Base-by-base conservation (phyloP, 140 eudicot genomes). In the Stevia rebaudiana region DNA sequence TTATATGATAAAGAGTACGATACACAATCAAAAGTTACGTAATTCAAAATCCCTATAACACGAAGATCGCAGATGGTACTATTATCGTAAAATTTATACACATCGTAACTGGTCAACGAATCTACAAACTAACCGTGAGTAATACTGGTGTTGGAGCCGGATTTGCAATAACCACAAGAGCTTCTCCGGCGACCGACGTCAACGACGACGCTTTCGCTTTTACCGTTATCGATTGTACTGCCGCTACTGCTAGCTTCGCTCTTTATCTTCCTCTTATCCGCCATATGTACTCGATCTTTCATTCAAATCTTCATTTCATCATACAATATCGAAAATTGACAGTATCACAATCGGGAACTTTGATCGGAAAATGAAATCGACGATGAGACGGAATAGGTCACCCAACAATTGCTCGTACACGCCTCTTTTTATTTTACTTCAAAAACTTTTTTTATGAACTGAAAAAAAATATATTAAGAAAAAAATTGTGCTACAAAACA, bases 161-260 rank as follows among this genome's bases (percentile, higher is more conserved):
- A 82, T 87, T 76, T 87, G 61, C 97, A 90, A 68, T 90, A 90
- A 43, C 95, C 97, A 59, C 97, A 90, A 13, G 90, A 67, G 86
- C 86, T 80, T 63, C 80, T 74, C 30, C 90, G 88, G 50, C 91
- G 89, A 23, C 97, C 97, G 12, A 68, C 86, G 56, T 87, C 94
- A 22, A 47, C 68, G 19, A 90, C 90, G 63, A 82, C 94, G 79
- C 86, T 76, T 72, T 86, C 90, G 46, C 74, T 81, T 67, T 82
- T 69, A 42, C 74, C 52, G 47, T 72, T 70, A 11, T 67, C 58
- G 56, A 33, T 65, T 37, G 50, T 69, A 22, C 64, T 67, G 63
- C 59, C 43, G 59, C 70, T 77, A 25, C 89, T 81, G 68, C 85
- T 86, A 52, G 95, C 86, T 46, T 87, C 97, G 79, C 76, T 84